Evolutionary conservation across 768 basidiomycete species (phyloP).

Genomic region (Leucocoprinus leucothites): DNA sequence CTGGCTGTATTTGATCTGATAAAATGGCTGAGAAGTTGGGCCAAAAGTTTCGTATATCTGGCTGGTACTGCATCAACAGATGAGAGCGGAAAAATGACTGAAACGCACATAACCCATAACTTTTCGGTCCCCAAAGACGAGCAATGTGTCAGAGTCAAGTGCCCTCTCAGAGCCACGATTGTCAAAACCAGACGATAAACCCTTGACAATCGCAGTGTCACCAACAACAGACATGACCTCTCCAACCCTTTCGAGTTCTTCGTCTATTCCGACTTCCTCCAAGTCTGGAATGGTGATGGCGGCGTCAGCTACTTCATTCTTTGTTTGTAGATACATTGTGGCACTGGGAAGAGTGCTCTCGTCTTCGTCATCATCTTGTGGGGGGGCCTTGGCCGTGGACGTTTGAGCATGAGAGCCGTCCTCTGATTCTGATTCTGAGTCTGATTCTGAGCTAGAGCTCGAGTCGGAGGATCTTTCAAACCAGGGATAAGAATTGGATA

Average conservation of each 20-base stretch:
- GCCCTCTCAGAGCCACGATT: conserved; percentile 55
- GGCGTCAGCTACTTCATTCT: conserved; percentile 64
- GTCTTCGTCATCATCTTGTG: conserved; percentile 50
- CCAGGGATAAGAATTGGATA: conserved; percentile 1
- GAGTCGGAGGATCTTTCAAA: conserved; percentile 28
- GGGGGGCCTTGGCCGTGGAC: conserved; percentile 7
- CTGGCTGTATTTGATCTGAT: conserved; percentile 80
- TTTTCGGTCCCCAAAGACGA: conserved; percentile 85
- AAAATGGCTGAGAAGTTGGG: conserved; percentile 85
- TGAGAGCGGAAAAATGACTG: not conserved
- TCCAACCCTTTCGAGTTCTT: conserved; percentile 71
- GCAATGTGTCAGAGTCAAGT: conserved; percentile 85
- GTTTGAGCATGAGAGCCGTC: conserved; percentile 14
- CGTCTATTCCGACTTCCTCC: conserved; percentile 58
- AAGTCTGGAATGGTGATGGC: conserved; percentile 62
- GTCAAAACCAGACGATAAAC: conserved; percentile 40
- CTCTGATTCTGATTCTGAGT: conserved; percentile 28
- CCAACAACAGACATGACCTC: conserved; percentile 75
- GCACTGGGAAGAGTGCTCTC: conserved; percentile 30
- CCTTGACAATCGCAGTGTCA: conserved; percentile 71
- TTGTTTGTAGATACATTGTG: conserved; percentile 54
- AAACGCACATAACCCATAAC: conserved; percentile 86
- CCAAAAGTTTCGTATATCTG: conserved; percentile 97
- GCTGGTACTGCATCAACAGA: conserved; percentile 17
- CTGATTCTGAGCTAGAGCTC: conserved; percentile 38